Evolutionary conservation across 2,329 filamentous ascomycete species (phyloP).

Genomic region (Diplodia scrobiculata): DNA sequence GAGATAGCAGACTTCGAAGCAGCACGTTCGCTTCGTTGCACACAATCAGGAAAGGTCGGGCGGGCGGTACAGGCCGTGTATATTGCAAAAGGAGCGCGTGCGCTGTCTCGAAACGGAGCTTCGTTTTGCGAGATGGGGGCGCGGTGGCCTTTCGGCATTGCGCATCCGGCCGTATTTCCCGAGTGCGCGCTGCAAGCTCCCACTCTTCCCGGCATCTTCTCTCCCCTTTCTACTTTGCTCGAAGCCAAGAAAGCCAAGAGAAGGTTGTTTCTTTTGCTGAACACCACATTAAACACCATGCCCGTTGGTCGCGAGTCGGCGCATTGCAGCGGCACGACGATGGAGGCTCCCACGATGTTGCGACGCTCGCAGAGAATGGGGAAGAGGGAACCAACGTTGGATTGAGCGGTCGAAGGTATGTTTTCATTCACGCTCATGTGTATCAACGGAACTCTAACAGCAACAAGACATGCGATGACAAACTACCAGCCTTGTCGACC

Average conservation of each 20-base stretch:
- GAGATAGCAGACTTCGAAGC: neutral
- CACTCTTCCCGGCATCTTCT: neutral
- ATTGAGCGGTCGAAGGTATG: neutral
- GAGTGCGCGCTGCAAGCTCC: neutral
- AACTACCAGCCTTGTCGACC: neutral
- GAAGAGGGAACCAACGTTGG: neutral
- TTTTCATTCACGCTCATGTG: neutral
- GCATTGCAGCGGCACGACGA: neutral
- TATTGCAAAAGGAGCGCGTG: neutral
- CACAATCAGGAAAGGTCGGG: neutral
- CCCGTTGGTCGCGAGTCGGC: neutral
- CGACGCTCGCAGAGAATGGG: neutral
- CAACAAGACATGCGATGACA: neutral
- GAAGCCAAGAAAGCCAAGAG: constrained; percentile 9
- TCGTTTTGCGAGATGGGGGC: neutral
- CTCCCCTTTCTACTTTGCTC: constrained; percentile 1
- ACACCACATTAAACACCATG: neutral
- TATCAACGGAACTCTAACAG: neutral
- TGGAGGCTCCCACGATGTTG: neutral
- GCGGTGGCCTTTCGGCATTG: neutral
- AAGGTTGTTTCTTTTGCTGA: neutral
- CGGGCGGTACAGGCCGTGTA: neutral
- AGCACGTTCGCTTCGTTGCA: too few relatives aligned
- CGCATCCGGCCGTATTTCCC: neutral
- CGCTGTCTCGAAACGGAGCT: neutral